A percentile compares a stretch with the other conserved stretches of the same genome.
Conservation (phyloP, 805 yeast species). For the Lipomyces orientalis region DNA sequence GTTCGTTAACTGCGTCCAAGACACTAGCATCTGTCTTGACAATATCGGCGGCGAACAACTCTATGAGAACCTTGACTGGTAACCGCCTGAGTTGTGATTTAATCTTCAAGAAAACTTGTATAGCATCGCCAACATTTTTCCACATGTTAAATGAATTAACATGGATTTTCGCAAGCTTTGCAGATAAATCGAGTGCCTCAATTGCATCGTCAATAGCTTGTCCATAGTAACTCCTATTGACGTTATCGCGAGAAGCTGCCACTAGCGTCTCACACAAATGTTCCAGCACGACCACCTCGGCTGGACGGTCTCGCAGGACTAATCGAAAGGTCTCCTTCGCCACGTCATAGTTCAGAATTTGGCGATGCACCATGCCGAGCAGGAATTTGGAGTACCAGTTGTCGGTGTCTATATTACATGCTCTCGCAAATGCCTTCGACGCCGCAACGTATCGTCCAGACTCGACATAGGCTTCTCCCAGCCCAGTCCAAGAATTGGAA, state of each 20-base stretch:
- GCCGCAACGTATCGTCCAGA: constrained; percentile 91
- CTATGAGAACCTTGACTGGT: constrained; percentile 51
- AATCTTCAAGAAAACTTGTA: constrained; percentile 59
- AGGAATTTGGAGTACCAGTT: constrained; percentile 70
- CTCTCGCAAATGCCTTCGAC: constrained; percentile 75
- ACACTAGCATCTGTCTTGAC: constrained; percentile 13
- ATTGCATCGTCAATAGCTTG: constrained; percentile 61
- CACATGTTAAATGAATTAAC: constrained; percentile 22
- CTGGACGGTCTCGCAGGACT: constrained; percentile 53
- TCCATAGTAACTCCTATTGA: constrained; percentile 67
- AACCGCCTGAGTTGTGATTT: constrained; percentile 59
- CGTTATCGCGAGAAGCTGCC: constrained; percentile 58
- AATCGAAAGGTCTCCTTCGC: constrained; percentile 57
- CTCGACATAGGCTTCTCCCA: constrained; percentile 92
- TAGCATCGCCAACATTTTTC: constrained; percentile 66
- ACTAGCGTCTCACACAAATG: constrained; percentile 64
- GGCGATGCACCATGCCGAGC: constrained; percentile 67
- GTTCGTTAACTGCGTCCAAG: constrained; percentile 25
- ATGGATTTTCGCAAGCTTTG: constrained; percentile 45
- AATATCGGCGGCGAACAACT: constrained; percentile 40
- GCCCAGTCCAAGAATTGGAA: constrained; percentile 84
- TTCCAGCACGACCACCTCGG: constrained; percentile 57
- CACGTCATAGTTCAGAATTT: constrained; percentile 67
- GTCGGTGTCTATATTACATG: constrained; percentile 57
- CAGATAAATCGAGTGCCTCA: constrained; percentile 54